Evolutionary conservation across 371 early-diverging fungal species (phyloP).

Genomic region (Chytridium lagenaria): DNA sequence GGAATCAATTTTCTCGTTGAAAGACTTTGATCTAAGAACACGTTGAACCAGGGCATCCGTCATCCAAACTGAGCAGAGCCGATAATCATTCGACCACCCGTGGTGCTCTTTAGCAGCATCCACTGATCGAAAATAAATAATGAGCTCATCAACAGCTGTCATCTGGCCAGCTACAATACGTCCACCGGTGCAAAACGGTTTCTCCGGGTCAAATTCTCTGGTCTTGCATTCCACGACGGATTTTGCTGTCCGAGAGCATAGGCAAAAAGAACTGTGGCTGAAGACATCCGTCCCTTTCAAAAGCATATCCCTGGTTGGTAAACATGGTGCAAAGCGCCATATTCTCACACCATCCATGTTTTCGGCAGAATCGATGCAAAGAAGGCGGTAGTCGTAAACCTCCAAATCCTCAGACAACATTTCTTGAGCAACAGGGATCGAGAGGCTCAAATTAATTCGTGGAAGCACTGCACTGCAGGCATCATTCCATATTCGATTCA

Average conservation of each 20-base stretch:
- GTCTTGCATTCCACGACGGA: neutral
- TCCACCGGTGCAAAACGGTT: conserved; percentile 5
- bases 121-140: neutral
- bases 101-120: neutral
- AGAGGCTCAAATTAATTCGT: neutral
- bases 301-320: neutral
- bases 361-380: conserved; percentile 4
- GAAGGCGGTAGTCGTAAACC: neutral
- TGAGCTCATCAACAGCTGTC: neutral
- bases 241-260: neutral
- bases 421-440: neutral
- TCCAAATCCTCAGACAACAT: neutral
- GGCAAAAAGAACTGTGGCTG: neutral
- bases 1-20: neutral
- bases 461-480: neutral
- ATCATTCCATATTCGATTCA: conserved; percentile 5
- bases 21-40: neutral
- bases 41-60: conserved; percentile 1
- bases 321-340: neutral
- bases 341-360: neutral
- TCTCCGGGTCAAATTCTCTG: neutral
- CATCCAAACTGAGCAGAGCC: neutral
- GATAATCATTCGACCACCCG: conserved; percentile 11
- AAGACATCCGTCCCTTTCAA: conserved; percentile 8
- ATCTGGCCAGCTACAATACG: neutral